Conservation (phyloP, 2,329 filamentous ascomycete species). For the Chrysoporthe puriensis region DNA sequence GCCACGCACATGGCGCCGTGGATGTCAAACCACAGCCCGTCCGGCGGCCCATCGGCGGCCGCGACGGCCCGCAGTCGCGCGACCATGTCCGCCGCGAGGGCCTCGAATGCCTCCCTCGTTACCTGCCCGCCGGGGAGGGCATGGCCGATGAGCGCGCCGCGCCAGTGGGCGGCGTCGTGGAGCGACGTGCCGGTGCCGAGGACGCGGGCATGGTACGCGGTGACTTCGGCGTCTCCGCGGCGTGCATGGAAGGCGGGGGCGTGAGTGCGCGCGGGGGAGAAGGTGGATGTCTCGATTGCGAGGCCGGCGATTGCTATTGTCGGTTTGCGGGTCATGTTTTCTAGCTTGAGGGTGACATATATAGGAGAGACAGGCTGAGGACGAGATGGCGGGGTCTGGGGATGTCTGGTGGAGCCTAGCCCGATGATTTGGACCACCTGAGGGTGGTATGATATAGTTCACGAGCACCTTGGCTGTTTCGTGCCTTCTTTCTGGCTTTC, state of each 20-base stretch:
- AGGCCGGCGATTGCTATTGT: conserved; percentile 56
- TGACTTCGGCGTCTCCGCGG: conserved; percentile 47
- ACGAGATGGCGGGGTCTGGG: not conserved
- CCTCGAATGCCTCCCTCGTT: conserved; percentile 49
- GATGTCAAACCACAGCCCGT: conserved; percentile 60
- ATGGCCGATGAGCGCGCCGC: conserved; percentile 55
- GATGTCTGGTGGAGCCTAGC: not conserved
- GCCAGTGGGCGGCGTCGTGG: conserved; percentile 49
- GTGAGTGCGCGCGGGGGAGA: conserved; percentile 53
- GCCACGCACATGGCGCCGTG: conserved; percentile 61
- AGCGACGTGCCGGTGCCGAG: conserved; percentile 46
- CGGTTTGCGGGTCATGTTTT: conserved; percentile 34
- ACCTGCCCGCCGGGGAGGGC: conserved; percentile 55
- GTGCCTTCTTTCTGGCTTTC: not conserved
- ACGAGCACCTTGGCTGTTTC: not conserved
- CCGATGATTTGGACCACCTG: no score
- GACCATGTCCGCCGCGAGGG: conserved; percentile 46
- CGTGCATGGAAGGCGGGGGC: conserved; percentile 54
- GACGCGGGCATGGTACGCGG: conserved; percentile 47
- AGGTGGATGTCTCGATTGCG: conserved; percentile 58
- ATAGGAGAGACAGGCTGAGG: not conserved
- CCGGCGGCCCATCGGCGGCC: conserved; percentile 35
- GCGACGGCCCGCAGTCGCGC: conserved; percentile 44
- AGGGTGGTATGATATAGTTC: no score
- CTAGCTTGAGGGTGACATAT: not conserved